A percentile compares a stretch with the other conserved stretches of the same genome.
phyloP scores from a whole-genome alignment of 805 yeast species.

The Ogataea chonburiensis region DNA sequence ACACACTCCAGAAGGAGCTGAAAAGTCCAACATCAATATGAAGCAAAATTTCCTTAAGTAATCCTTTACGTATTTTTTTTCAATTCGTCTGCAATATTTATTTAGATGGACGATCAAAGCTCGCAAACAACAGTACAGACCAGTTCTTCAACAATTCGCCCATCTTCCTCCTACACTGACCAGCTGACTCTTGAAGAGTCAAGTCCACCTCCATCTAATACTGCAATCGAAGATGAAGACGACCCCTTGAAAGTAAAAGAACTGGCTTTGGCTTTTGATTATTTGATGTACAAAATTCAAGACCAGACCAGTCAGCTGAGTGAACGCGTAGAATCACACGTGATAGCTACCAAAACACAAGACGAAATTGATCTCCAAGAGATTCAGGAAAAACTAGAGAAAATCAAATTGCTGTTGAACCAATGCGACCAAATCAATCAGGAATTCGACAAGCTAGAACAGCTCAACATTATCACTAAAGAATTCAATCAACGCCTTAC shows the following conservation, averaged over 20 bases:
- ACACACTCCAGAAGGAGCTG: too few relatives aligned
- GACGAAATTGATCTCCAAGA: conserved; percentile 25
- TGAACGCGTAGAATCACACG: conserved; percentile 29
- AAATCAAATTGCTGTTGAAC: conserved; percentile 19
- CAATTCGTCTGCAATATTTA: too few relatives aligned
- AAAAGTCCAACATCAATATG: too few relatives aligned
- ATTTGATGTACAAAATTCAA: conserved; percentile 58
- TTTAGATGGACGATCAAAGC: conserved; percentile 25
- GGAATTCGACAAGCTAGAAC: conserved; percentile 37
- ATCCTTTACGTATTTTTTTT: too few relatives aligned
- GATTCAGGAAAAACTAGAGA: conserved; percentile 22
- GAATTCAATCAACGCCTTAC: conserved; percentile 31
- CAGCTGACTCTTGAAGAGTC: conserved; percentile 15
- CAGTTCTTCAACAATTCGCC: conserved; percentile 21
- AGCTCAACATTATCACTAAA: conserved; percentile 30
- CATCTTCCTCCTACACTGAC: conserved; percentile 15
- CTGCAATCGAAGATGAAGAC: conserved; percentile 25
- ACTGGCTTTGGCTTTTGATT: conserved; percentile 62
- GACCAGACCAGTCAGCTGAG: conserved; percentile 49
- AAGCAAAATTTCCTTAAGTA: too few relatives aligned
- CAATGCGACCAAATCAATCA: conserved; percentile 28
- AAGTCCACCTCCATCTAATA: conserved; percentile 2
- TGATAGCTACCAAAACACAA: conserved; percentile 24
- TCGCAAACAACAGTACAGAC: conserved; percentile 23
- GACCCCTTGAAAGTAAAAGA: conserved; percentile 66